phyloP scores from a whole-genome alignment of 2,329 filamentous ascomycete genomes.

The Colletotrichum spinosum region DNA sequence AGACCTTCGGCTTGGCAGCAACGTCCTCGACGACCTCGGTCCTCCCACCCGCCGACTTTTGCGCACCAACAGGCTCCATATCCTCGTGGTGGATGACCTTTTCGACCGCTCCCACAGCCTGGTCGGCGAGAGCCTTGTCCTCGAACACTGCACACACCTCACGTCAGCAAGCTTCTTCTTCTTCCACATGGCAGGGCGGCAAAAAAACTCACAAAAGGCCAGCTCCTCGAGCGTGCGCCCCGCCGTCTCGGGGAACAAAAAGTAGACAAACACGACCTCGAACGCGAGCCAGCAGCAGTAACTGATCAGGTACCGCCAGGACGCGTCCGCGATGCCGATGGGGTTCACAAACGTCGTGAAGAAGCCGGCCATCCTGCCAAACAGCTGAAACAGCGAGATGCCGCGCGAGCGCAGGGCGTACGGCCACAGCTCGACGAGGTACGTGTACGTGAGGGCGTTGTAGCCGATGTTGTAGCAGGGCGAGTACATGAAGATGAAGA shows the following conservation, averaged over 20 bases:
- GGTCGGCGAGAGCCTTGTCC: constrained; percentile 44
- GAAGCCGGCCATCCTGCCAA: constrained; percentile 36
- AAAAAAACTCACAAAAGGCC: constrained; percentile 37
- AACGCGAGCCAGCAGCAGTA: constrained; percentile 43
- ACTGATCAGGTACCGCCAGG: constrained; percentile 38
- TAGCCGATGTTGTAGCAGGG: constrained; percentile 70
- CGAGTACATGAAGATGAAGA: constrained; percentile 68
- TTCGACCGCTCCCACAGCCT: constrained; percentile 43
- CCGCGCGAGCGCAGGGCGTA: constrained; percentile 66
- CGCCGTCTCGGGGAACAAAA: constrained; percentile 82
- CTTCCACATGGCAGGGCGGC: accelerated
- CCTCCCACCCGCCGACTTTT: constrained; percentile 19
- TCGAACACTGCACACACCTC: constrained; percentile 43
- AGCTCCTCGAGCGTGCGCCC: constrained; percentile 79
- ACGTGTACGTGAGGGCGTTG: constrained; percentile 71
- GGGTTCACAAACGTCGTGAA: constrained; percentile 40
- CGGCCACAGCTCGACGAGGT: constrained; percentile 70
- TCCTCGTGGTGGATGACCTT: constrained; percentile 44
- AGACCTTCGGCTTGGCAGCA: constrained; percentile 29
- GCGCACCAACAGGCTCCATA: constrained; percentile 19
- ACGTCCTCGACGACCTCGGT: constrained; percentile 26
- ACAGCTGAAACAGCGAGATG: constrained; percentile 56
- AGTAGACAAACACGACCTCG: constrained; percentile 69
- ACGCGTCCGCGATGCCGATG: constrained; percentile 33
- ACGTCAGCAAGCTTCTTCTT: background rate